Evolutionary conservation across 176 grass and related monocot genomes (phyloP).

Genomic region (Melocanna baccifera): DNA sequence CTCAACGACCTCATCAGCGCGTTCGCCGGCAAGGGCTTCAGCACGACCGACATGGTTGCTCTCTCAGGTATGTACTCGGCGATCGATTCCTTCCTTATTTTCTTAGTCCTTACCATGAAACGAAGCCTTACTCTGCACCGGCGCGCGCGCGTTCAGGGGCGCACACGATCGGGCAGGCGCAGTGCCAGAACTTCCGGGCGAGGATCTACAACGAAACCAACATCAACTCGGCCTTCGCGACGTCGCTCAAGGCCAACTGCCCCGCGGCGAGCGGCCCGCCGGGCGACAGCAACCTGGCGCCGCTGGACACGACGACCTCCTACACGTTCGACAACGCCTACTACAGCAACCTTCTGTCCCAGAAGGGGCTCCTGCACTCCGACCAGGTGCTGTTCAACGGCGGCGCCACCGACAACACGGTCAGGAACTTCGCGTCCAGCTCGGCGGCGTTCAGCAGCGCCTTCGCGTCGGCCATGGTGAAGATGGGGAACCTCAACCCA

Average conservation of each 20-base stretch:
- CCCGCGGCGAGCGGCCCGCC: background rate
- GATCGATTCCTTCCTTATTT: too few relatives aligned
- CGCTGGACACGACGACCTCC: conserved; percentile 35
- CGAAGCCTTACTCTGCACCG: background rate
- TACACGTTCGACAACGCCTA: conserved; percentile 34
- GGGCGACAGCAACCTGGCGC: conserved; percentile 30
- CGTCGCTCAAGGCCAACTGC: conserved; percentile 41
- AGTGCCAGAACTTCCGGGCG: conserved; percentile 44
- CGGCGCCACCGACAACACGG: conserved; percentile 26
- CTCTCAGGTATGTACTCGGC: conserved; percentile 48
- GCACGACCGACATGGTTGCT: conserved; percentile 51
- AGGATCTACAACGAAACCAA: conserved; percentile 59
- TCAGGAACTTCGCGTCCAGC: conserved; percentile 11
- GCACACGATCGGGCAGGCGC: conserved; percentile 69
- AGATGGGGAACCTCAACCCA: conserved; percentile 32
- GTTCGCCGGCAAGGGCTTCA: conserved; percentile 51
- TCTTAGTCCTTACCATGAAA: background rate
- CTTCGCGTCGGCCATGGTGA: conserved; percentile 34
- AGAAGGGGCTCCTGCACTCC: conserved; percentile 42
- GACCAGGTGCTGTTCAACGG: conserved; percentile 44
- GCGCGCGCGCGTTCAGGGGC: conserved; percentile 30
- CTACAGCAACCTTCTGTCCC: conserved; percentile 38
- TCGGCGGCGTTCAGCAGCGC: background rate
- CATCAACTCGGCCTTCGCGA: conserved; percentile 40
- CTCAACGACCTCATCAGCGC: conserved; percentile 10